Evolutionary conservation across 148 eudicot species (phyloP).

Genomic region (Chenopodium quinoa): DNA sequence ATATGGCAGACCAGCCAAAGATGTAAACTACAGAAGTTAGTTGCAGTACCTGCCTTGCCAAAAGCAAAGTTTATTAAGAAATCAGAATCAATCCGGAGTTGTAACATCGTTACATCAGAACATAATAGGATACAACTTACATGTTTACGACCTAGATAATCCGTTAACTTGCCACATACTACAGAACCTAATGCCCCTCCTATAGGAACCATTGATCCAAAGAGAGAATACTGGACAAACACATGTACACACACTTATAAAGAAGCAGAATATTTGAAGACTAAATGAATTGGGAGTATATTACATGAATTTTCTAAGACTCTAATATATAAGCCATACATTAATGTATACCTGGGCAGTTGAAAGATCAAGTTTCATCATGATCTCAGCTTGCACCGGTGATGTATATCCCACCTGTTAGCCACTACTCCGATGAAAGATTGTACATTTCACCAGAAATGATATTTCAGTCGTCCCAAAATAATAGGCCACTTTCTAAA

Average conservation of each 20-base stretch:
- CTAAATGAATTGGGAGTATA: background rate
- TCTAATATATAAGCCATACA: background rate
- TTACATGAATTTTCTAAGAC: background rate
- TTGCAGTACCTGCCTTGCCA: conserved; percentile 27
- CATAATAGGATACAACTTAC: conserved; percentile 26
- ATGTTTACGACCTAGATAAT: conserved; percentile 37
- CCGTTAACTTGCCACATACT: conserved; percentile 35
- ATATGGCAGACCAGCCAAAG: conserved; percentile 37
- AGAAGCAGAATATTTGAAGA: background rate
- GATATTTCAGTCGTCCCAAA: too few relatives aligned
- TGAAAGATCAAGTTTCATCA: conserved; percentile 40
- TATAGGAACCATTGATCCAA: conserved; percentile 29
- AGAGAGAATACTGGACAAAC: conserved; percentile 41
- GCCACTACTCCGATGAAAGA: background rate
- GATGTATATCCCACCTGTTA: conserved; percentile 43
- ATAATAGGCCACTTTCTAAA: background rate
- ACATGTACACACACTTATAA: too few relatives aligned
- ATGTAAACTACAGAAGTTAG: conserved; percentile 25
- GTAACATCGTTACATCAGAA: background rate
- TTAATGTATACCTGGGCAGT: conserved; percentile 30
- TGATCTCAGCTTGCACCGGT: conserved; percentile 39
- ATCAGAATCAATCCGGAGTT: background rate
- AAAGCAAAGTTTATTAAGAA: conserved; percentile 4
- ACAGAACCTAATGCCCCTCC: conserved; percentile 35
- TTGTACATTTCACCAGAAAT: too few relatives aligned